Base-by-base conservation (phyloP, 768 basidiomycete genomes). In the Tulasnella sp. region DNA sequence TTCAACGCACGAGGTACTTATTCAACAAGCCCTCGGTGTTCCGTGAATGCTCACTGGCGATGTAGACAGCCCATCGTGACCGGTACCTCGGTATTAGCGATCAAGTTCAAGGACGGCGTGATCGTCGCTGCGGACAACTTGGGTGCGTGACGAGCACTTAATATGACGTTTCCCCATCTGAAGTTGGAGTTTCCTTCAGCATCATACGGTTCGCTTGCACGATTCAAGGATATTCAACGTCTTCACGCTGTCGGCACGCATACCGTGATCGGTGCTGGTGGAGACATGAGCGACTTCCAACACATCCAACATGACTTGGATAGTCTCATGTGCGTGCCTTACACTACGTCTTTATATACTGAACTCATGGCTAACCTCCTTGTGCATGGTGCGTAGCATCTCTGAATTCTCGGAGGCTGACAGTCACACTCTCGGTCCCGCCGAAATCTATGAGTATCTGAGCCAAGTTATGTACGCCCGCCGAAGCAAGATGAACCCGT, bases 61-160 rank as follows among this genome's bases (percentile, higher is more conserved):
- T n/a, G 60, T 80, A 96, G 95, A 84, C 94, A 96, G 84, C 98
- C 98, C 14, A 92, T 99, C 81, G 96, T 98, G 12, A 99, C 97
- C 0, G 98, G 97, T 80, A 97, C 97, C n/a, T 95, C 93, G 80
- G 96, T 99, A 7, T 90, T 99, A 46, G 98, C 94, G 2, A 89
- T 99, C 86, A 94, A 95, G 87, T 99, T 90, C 90, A 96, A 97
- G 86, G 96, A 95, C 84, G 98, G 98, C 12, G 91, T 99, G 82
- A 97, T 99, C 95, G 92, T 99, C 89, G 96, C 98, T 42, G 96
- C 98, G 50, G 98, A 99, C 89, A 98, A 93, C 84, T 93, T 99
- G 76, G 97, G 97, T 97, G 82, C 79, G 90, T 40, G 18, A n/a
- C 28, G 85, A 58, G 76, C 80, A 44, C 16, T 48, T 11, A 44